Base-by-base conservation (phyloP, 176 grass and related monocot species). In the Hsuehochloa calcarea region DNA sequence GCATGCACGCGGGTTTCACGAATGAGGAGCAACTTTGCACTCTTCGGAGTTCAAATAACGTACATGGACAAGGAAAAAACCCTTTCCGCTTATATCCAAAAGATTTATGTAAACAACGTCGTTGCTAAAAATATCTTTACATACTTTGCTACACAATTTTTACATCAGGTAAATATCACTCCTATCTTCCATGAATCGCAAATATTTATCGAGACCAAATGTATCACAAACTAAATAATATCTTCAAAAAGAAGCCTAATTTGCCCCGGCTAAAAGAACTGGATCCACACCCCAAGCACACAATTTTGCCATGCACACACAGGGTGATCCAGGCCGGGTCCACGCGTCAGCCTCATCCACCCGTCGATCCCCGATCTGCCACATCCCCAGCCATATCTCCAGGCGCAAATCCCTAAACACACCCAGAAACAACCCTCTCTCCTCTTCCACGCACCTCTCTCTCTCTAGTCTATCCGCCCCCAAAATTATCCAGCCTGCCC, bases 361-460 rank as follows among this genome's bases (percentile, higher is more conserved):
- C 31, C 15, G 47, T 31, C 60, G 46, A 79, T 23, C 68, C 37
- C 9, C 37, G 54, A 47, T 43, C 3, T 70, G 79, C 84, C 88
- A 83, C 79, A 72, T 87, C 79, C 70, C 52, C 55, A 38, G 44
- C 8, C 11, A 46, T 13, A 25, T 60, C 70, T 26, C 9, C 54
- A 39, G 35, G 68, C 1, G 85, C 74, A 90, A 90, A 87, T 83
- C 84, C 50, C 37, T 90, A 87, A 87, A 38, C 61, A 64, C 85
- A 84, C 75, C 80, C 85, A 65, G 79, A 40, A 61, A 81, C 12
- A n/a, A 49, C 22, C 46, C 68, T 19, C 40, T 68, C 47, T 82
- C 72, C 17, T 58, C 45, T 2, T 47, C 43, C 41, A 12, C 80
- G 12, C 61, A 62, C 44, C 49, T 83, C 62, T 51, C 47, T 31